Percentiles rank a stretch among this genome's conserved stretches.
These are phyloP conservation scores for Stipa capillata DNA, from an alignment of 176 grass and related monocot species.

Conservation along the genomic window DNA sequence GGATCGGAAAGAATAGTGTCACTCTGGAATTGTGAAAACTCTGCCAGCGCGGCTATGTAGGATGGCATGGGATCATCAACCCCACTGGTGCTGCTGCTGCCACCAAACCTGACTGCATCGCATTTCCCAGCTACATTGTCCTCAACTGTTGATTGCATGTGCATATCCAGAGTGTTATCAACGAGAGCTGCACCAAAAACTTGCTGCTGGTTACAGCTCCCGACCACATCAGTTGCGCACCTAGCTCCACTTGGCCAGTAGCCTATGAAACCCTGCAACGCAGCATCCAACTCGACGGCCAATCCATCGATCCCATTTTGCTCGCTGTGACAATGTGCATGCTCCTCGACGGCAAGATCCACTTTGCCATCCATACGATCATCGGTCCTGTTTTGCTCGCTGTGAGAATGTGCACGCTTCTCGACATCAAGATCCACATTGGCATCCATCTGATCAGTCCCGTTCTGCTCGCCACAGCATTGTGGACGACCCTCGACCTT, in stretches of 20 bases:
- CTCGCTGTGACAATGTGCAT: neutral
- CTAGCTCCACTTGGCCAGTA: conserved; percentile 18
- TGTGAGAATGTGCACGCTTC: neutral
- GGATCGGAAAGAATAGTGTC: conserved; percentile 20
- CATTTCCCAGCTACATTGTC: neutral
- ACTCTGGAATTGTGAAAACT: conserved; percentile 27
- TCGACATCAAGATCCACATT: neutral
- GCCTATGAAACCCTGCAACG: conserved; percentile 4
- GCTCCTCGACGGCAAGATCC: neutral
- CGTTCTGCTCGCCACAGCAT: neutral
- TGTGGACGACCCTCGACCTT: neutral
- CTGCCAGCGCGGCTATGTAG: conserved; percentile 25
- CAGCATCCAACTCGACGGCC: conserved; percentile 4
- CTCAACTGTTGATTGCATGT: conserved; percentile 1
- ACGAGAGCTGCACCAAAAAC: neutral
- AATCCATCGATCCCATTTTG: neutral
- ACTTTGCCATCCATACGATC: neutral
- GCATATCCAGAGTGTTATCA: neutral
- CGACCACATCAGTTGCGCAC: neutral
- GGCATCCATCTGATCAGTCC: neutral
- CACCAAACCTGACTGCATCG: neutral
- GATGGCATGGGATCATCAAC: conserved; percentile 48
- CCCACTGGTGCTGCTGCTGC: conserved; percentile 28
- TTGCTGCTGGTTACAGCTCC: neutral
- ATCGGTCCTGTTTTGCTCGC: neutral